Evolutionary conservation across 305 asterid genomes (phyloP), one percentile per base, ranked within the genome.

Genomic region (Lippia alba): DNA sequence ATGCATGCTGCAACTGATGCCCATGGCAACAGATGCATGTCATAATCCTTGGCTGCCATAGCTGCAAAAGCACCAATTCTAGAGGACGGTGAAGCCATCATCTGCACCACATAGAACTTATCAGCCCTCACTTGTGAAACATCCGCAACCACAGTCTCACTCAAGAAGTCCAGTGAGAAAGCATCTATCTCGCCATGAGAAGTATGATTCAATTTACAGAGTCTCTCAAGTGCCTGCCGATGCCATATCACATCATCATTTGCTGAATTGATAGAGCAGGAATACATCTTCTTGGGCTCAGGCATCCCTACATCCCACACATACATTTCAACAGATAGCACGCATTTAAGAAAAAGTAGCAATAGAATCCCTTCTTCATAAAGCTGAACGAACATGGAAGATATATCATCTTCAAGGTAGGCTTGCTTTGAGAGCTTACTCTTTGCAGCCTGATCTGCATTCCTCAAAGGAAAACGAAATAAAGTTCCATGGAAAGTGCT

Each of bases 401-500:
- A 80, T 80, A 94, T 77, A 80, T 94, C 99, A 80, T 91, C 95
- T 80, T 84, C 96, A 67, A 76, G 69, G 84, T 94, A 94, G 70
- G 90, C 84, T 85, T 94, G 99, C 82, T 85, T 94, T 72, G 99
- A 94, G 78, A 94, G 99, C 80, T 84, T 83, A 84, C 99, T 94
- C 72, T 77, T 77, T 79, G 88, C 85, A 84, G 97, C 97, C 84
- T 88, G 99, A 65, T 86, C 86, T 70, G 82, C 82, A 82, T 85
- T 85, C 87, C 99, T 94, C 90, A 94, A 79, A 79, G 99, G 99
- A 80, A 91, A 94, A 79, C 97, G 99, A 82, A 94, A 94, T 83
- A 94, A 83, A 83, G 97, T 94, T 85, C 99, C 99, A 67, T 56
- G 69, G 86, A 89, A 86, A 80, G 97, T 86, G 83, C 73, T 83